A percentile compares a stretch with the other conserved stretches of the same genome.
phyloP scores from a whole-genome alignment of 2,329 filamentous ascomycete species.

The Epichloe bromicola region DNA sequence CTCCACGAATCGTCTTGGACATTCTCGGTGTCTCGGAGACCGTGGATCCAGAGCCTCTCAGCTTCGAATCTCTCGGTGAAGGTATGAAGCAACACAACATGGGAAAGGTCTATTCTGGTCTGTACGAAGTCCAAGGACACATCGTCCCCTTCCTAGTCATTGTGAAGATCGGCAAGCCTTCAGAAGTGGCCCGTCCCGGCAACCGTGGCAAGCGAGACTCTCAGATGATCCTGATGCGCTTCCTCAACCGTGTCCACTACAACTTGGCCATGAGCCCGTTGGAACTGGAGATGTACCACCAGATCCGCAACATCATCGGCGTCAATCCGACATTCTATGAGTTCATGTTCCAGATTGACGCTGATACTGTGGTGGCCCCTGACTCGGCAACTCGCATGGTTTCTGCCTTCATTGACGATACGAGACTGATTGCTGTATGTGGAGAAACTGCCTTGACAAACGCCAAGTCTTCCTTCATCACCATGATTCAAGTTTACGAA shows the following conservation, averaged over 20 bases:
- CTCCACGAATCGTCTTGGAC: slow-evolving; percentile 88
- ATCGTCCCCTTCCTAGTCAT: slow-evolving; percentile 96
- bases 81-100: slow-evolving; percentile 98
- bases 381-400: slow-evolving; percentile 91
- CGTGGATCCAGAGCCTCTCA: slow-evolving; percentile 87
- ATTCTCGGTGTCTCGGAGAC: slow-evolving; percentile 91
- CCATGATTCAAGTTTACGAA: slow-evolving; percentile 99
- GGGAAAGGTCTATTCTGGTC: slow-evolving; percentile 94
- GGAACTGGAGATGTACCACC: slow-evolving; percentile 96
- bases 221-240: slow-evolving; percentile 96
- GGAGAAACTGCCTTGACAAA: slow-evolving; percentile 92
- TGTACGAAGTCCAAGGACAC: slow-evolving; percentile 95
- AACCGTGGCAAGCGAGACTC: slow-evolving; percentile 99
- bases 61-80: slow-evolving; percentile 92
- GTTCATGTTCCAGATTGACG: slow-evolving; percentile 91
- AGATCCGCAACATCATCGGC: slow-evolving; percentile 96
- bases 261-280: slow-evolving; percentile 91
- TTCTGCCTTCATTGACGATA: slow-evolving; percentile 80
- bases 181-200: slow-evolving; percentile 84
- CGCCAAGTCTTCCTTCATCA: slow-evolving; percentile 83
- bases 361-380: slow-evolving; percentile 82
- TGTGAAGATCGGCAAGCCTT: slow-evolving; percentile 96
- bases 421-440: slow-evolving; percentile 82
- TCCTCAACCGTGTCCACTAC: slow-evolving; percentile 98
- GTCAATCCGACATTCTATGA: slow-evolving; percentile 99